phyloP scores from a whole-genome alignment of 306 rosid genomes.

The Cucumis cinereus region DNA sequence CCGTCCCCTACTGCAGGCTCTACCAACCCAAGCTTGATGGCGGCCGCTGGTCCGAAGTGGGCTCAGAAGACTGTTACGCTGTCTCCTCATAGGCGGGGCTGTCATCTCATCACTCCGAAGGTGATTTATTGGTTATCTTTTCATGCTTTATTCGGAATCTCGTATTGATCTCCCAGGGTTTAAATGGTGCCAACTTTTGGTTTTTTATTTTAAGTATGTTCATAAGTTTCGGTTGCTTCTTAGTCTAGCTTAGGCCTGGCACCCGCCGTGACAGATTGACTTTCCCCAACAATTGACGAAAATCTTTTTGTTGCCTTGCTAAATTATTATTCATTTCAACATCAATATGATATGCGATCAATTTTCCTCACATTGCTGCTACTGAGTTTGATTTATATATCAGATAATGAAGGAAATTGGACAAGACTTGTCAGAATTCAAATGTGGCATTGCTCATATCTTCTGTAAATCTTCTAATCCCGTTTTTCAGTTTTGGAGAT shows the following conservation, averaged over 20 bases:
- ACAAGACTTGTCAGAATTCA: conserved; percentile 70
- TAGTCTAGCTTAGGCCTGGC: background rate
- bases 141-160: background rate
- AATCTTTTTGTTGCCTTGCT: background rate
- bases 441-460: conserved; percentile 89
- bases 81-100: conserved; percentile 67
- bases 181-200: background rate
- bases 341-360: background rate
- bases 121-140: conserved; percentile 12
- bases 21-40: conserved; percentile 27
- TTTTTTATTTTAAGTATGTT: background rate
- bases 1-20: background rate
- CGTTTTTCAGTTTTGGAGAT: background rate
- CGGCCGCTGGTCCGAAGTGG: conserved; percentile 59
- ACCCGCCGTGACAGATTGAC: background rate
- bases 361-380: background rate
- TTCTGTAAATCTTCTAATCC: conserved; percentile 38
- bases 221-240: background rate
- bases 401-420: conserved; percentile 73
- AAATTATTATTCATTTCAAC: background rate
- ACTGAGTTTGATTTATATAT: background rate
- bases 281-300: background rate
- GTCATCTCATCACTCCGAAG: conserved; percentile 87
- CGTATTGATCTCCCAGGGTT: background rate
- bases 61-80: conserved; percentile 76